These are phyloP conservation scores for Mortierella sp. DNA, from an alignment of 371 early-diverging fungal genomes.

Conservation along the genomic window DNA sequence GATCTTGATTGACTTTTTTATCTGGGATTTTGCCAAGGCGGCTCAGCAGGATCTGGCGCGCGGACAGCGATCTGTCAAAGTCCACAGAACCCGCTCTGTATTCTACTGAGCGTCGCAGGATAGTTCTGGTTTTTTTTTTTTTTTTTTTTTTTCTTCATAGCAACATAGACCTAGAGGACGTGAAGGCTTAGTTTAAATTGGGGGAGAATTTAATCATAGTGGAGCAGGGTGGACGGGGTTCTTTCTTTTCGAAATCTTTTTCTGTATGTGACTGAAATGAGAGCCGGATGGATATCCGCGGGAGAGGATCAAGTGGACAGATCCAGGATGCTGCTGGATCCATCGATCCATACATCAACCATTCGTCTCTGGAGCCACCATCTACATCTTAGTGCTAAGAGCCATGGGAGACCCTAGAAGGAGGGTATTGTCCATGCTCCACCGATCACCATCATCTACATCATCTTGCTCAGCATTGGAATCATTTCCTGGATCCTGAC, in stretches of 20 bases:
- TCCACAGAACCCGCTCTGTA: constrained; percentile 82
- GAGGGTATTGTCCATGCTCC: no score
- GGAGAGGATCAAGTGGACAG: no score
- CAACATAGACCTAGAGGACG: background rate
- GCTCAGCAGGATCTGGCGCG: constrained; percentile 58
- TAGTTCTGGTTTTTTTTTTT: background rate
- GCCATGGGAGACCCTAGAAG: no score
- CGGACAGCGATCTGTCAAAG: constrained; percentile 69
- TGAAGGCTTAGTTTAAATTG: constrained; percentile 1
- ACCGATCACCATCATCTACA: no score
- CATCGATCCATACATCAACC: constrained; percentile 27
- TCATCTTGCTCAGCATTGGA: no score
- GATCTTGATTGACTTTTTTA: constrained; percentile 87
- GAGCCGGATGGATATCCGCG: background rate
- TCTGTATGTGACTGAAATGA: constrained; percentile 29
- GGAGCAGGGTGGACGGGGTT: background rate
- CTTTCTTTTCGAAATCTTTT: constrained; percentile 45
- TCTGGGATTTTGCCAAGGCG: constrained; percentile 90
- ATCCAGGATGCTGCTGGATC: background rate
- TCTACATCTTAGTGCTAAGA: no score
- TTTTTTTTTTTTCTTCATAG: background rate
- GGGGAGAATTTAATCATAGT: background rate
- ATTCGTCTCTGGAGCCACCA: no score
- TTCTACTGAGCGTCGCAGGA: constrained; percentile 63
- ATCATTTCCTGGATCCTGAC: no score